Percentiles rank a stretch among this genome's conserved stretches.
Evolutionary conservation across 148 eudicot genomes (phyloP).

Genomic region (Suaeda aralocaspica): DNA sequence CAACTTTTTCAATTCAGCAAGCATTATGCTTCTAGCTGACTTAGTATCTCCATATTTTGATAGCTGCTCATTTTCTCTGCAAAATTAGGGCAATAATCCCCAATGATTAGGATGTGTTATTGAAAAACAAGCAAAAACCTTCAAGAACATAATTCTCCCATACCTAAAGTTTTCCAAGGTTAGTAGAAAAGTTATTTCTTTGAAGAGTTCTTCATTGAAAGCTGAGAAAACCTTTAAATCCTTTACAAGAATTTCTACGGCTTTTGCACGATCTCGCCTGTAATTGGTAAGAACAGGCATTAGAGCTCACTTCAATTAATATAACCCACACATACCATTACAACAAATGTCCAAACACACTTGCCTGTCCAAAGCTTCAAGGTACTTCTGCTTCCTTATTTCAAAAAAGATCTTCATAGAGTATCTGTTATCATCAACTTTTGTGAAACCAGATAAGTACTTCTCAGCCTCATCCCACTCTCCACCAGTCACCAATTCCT

Average conservation of each 20-base stretch:
- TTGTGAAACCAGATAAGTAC: conserved; percentile 88
- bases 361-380: conserved; percentile 88
- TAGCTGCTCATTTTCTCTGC: conserved; percentile 83
- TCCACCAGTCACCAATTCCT: conserved; percentile 80
- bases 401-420: conserved; percentile 98
- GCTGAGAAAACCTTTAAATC: conserved; percentile 86
- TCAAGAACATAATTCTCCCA: conserved; percentile 1
- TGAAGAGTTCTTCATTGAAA: conserved; percentile 74
- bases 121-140: background rate
- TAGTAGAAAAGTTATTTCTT: conserved; percentile 69
- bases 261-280: conserved; percentile 68
- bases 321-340: background rate
- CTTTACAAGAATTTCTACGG: conserved; percentile 76
- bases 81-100: background rate
- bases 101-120: background rate
- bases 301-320: conserved; percentile 12
- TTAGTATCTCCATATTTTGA: conserved; percentile 92
- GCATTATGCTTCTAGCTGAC: conserved; percentile 81
- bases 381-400: conserved; percentile 94
- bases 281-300: conserved; percentile 6
- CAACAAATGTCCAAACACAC: background rate
- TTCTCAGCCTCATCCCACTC: conserved; percentile 96
- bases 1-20: conserved; percentile 74
- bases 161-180: conserved; percentile 82
- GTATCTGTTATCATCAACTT: conserved; percentile 90